Conservation (phyloP, 2,329 filamentous ascomycete species). For the Fusarium sp. region DNA sequence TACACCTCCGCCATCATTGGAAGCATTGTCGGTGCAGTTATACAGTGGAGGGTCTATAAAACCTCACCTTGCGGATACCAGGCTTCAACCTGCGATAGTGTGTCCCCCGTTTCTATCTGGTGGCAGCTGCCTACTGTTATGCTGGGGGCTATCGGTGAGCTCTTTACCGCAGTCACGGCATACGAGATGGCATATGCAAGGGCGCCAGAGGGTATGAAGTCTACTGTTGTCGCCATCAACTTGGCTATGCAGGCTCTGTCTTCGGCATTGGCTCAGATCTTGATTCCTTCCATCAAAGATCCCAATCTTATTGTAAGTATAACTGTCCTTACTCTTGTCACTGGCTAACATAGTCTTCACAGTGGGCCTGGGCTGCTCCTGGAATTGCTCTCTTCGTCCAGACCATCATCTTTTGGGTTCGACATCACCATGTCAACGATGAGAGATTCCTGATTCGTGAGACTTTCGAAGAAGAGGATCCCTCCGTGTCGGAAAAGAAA, state of each 20-base stretch:
- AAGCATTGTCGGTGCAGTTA: background rate
- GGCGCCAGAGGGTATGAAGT: conserved; percentile 61
- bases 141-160: conserved; percentile 12
- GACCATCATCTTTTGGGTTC: background rate
- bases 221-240: conserved; percentile 60
- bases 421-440: background rate
- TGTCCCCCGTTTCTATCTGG: background rate
- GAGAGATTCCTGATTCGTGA: background rate
- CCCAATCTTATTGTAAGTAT: background rate
- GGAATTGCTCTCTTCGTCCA: background rate
- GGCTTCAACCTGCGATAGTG: background rate
- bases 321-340: fast-evolving
- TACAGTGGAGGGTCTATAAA: background rate
- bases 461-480: background rate
- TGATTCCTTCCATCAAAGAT: conserved; percentile 50
- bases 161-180: conserved; percentile 42
- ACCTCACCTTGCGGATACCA: background rate
- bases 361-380: background rate
- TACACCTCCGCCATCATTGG: conserved; percentile 58
- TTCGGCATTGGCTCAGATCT: conserved; percentile 55
- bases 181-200: conserved; percentile 58
- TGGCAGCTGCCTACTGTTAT: background rate
- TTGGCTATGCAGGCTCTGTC: conserved; percentile 58
- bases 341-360: background rate
- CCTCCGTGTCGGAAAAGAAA: background rate